These are phyloP conservation scores for Coniferiporia sulphurascens DNA, from an alignment of 1,284 basidiomycete genomes.

Conservation along the genomic window DNA sequence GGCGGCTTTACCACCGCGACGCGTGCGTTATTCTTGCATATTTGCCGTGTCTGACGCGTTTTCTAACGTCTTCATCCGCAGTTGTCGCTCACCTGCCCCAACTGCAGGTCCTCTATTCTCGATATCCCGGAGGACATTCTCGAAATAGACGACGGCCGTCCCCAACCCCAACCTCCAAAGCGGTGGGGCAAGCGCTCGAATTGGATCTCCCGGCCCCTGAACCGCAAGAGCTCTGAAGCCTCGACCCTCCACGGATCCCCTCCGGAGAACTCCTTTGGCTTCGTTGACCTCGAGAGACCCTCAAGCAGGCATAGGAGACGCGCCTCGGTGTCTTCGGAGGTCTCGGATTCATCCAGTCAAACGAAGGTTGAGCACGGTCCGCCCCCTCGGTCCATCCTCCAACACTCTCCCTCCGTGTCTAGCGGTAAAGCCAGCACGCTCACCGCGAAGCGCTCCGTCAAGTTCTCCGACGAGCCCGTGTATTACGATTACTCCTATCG, in stretches of 20 bases:
- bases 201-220: slow-evolving; percentile 15
- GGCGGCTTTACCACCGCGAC: slow-evolving; percentile 9
- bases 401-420: slow-evolving; percentile 16
- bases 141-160: slow-evolving; percentile 12
- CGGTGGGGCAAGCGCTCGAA: slow-evolving; percentile 13
- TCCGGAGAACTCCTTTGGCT: background rate
- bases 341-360: slow-evolving; percentile 68
- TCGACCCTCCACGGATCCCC: slow-evolving; percentile 5
- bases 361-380: slow-evolving; percentile 15
- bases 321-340: slow-evolving; percentile 82
- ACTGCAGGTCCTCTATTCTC: slow-evolving; percentile 14
- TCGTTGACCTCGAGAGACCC: background rate
- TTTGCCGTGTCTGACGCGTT: background rate
- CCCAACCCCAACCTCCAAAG: slow-evolving; percentile 4
- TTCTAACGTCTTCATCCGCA: background rate
- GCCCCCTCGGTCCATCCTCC: slow-evolving; percentile 16
- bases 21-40: slow-evolving; percentile 9
- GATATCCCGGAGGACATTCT: slow-evolving; percentile 18
- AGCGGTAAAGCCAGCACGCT: slow-evolving; percentile 17
- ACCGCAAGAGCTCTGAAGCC: slow-evolving; percentile 12
- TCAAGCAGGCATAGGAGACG: slow-evolving; percentile 62
- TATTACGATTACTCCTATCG: slow-evolving; percentile 20
- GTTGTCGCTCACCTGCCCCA: slow-evolving; percentile 17
- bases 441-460: slow-evolving; percentile 18
- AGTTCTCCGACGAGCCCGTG: slow-evolving; percentile 18